Evolutionary conservation across 495 filamentous ascomycete genomes (phyloP), one percentile per base, ranked within the genome.

Genomic region (Penicillium bovifimosum): DNA sequence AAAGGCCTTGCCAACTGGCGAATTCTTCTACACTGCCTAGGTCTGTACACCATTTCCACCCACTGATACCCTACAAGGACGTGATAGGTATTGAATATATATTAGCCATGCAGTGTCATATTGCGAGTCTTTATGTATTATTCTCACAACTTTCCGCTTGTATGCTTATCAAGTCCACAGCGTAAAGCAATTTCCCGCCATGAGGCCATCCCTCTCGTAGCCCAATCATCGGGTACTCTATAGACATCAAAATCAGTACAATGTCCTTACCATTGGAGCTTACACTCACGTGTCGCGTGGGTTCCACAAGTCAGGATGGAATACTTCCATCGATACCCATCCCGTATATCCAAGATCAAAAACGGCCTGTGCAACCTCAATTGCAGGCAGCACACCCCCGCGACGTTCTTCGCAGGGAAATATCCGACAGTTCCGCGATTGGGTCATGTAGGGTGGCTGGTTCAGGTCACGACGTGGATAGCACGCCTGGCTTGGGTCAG

Each of bases 301-400:
- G 6, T 53, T 32, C 27, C 28, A 53, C 39, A 53, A 52, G 10
- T 57, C 54, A 18, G 42, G 53, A 43, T 53, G 49, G 17, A 57
- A 57, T 13, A 57, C 50, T 36, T 58, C 55, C 50, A 50, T 50
- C 5, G 50, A 53, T 9, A 58, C 50, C 50, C 46, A 58, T 7
- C 41, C 41, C 1, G 17, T 40, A 16, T 50, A 58, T 1, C 50
- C 50, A 16, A 58, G 41, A 36, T 54, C 55, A 28, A 58, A 46
- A 10, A 53, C 38, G 35, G 55, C 51, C 13, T 52, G 29, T 6
- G 43, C 50, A 24, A 53, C 50, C 4, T 33, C 39, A 9, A 55
- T 9, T 11, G 24, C 53, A 27, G 53, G 53, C 13, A 55, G 24
- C 1, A 27, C 41, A 17, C 53, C 53, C 9, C 53, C 53, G 17